Percentiles rank a stretch among this genome's conserved stretches.
Conservation (phyloP, 2,329 filamentous ascomycete genomes). For the Talaromyces sp. region DNA sequence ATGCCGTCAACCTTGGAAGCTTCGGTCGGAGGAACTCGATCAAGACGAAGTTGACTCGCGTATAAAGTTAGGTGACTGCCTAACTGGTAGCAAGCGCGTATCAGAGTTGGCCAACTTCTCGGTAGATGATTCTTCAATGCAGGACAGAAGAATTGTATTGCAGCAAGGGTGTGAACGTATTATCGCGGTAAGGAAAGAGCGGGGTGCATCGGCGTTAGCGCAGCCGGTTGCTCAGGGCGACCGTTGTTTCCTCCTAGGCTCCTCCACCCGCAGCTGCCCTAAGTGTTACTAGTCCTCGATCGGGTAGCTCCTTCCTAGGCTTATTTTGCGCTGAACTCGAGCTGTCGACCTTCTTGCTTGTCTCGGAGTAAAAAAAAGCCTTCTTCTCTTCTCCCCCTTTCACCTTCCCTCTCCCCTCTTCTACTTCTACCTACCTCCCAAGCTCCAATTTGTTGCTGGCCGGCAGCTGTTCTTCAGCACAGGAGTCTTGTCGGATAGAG, state of each 20-base stretch:
- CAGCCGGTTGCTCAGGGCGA: slow-evolving; percentile 13
- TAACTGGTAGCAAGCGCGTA: background rate
- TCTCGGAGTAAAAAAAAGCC: slow-evolving; percentile 1
- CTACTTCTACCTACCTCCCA: background rate
- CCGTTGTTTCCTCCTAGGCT: slow-evolving; percentile 2
- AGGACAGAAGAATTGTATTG: no score
- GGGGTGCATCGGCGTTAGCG: slow-evolving; percentile 6
- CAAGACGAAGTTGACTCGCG: background rate
- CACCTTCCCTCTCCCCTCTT: slow-evolving; percentile 1
- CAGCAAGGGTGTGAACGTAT: background rate
- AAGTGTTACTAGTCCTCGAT: slow-evolving; percentile 3
- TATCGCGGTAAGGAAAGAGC: background rate
- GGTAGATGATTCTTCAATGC: background rate
- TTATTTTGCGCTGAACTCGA: background rate
- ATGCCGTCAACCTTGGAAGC: background rate
- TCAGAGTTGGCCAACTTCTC: no score
- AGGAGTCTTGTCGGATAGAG: slow-evolving; percentile 1
- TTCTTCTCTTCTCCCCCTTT: background rate
- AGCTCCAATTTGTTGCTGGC: slow-evolving; percentile 11
- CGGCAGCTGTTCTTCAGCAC: slow-evolving; percentile 7
- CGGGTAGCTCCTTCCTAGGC: slow-evolving; percentile 2
- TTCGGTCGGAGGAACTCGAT: background rate
- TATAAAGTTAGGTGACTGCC: background rate
- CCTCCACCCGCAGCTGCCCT: background rate
- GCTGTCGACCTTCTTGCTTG: background rate